Conservation (phyloP, 139 green algal genomes). For the Astrephomene gubernaculifera region DNA sequence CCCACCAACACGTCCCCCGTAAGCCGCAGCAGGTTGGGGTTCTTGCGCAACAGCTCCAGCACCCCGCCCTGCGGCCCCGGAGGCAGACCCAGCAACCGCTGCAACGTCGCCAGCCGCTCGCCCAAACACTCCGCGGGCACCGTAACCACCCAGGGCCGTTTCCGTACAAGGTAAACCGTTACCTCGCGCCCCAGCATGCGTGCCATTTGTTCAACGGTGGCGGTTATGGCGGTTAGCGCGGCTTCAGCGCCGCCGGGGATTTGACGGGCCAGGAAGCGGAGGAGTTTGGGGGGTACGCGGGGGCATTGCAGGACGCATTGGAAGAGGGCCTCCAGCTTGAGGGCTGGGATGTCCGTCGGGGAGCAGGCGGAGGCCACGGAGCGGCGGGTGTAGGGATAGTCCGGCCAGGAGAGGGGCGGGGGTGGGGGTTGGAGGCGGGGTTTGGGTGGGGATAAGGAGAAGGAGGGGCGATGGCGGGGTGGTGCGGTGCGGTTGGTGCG, state of each 20-base stretch:
- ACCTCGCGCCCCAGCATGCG: conserved; percentile 54
- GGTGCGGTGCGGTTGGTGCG: too few species aligned
- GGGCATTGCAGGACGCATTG: conserved; percentile 68
- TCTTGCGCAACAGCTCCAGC: conserved; percentile 65
- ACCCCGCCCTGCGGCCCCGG: conserved; percentile 5
- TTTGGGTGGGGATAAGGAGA: too few species aligned
- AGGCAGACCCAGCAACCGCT: conserved; percentile 33
- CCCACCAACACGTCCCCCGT: conserved; percentile 14
- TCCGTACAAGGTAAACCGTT: conserved; percentile 50
- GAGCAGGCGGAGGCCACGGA: conserved; percentile 7
- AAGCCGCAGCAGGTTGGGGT: conserved; percentile 58
- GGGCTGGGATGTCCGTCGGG: conserved; percentile 33
- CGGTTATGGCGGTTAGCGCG: conserved; percentile 3
- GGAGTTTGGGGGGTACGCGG: conserved; percentile 45
- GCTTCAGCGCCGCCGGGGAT: not conserved
- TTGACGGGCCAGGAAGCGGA: conserved; percentile 10
- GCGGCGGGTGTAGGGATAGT: conserved; percentile 16
- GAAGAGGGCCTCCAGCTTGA: conserved; percentile 66
- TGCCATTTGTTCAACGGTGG: conserved; percentile 39
- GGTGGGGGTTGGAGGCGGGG: conserved; percentile 25
- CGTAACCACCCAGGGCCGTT: conserved; percentile 31
- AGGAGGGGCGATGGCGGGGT: too few species aligned
- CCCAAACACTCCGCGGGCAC: not conserved
- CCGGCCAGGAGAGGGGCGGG: not conserved
- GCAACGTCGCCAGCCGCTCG: conserved; percentile 10